Evolutionary conservation across 106 monocot species (phyloP), one percentile per base, ranked within the genome.

Genomic region (Allium cepa): DNA sequence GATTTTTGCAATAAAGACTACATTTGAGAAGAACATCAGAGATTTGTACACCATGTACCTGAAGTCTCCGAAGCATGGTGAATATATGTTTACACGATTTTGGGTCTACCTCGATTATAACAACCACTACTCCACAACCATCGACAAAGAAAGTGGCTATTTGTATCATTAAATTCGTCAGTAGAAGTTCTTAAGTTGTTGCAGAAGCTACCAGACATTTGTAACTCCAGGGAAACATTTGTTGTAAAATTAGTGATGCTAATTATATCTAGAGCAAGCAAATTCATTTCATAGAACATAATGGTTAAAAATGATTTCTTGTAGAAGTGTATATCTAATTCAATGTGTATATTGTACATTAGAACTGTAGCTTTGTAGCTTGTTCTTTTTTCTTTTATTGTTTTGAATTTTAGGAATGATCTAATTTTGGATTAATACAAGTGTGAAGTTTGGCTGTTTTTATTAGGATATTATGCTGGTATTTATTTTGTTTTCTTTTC

Each of bases 91-190:
- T 64, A 80, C 69, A 56, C 81, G 79, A 64, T 83, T 97, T 73
- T 92, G 97, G 92, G 67, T 47, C 53, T 62, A 75, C 67, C 80
- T 92, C 26, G 79, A 97, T 70, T 87, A 79, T 66, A 97, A 92
- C 28, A 78, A 80, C 49, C 85, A 84, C 72, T 87, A 84, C 73
- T 81, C 82, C 9, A 62, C n/a, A 18, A 57, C 13, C 47, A 70
- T 87, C 59, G 71, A 48, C 57, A 88, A 77, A 69, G 72, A 79
- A 36, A 74, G 55, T 18, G 53, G 52, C 47, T 46, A 52, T 62
- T 73, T 71, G 11, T 68, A 59, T 76, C 47, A 67, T 15, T 86
- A 70, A 79, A 9, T 70, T 15, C 11, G 22, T 22, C 22, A 22
- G 22, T 22, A 22, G n/a, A n/a, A n/a, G 52, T 53, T 53, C 52